Evolutionary conservation across 176 grass and related monocot genomes (phyloP), one percentile per base, ranked within the genome.

Genomic region (Poa pratensis): DNA sequence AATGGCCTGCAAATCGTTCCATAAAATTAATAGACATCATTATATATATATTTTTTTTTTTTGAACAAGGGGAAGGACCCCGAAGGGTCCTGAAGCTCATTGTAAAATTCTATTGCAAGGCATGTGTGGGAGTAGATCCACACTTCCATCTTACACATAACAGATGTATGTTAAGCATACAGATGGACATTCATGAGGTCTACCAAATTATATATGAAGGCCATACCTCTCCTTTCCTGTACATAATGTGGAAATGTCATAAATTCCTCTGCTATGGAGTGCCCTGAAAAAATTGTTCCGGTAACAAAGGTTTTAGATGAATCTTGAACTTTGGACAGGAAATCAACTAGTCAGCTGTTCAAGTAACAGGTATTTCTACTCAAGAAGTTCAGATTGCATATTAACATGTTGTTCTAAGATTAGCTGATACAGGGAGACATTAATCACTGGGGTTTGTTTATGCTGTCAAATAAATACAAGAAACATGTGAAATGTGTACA

Each of bases 171-270:
- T 24, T 63, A 15, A 1, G 4, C 5, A 34, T 30, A 75, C 3
- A 9, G 3, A 75, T 16, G 7, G 7, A 20, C 48, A 53, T 53
- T 52, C 16, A 52, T 19, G 48, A 75, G 43, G 72, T 32, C 48
- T 32, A 32, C 16, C 48, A 19, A 26, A 75, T 83, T 48, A 79
- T 48, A 37, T 3, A 80, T 28, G 78, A 62, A 65, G 9, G 23
- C 0, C 35, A 22, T 92, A 99, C 91, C 93, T 96, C 72, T 99
- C 96, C 11, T 94, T 91, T 86, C 87, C 86, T 76, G 91, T 92
- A 91, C 93, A 99, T 61, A 96, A 80, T 22, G 91, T 79, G 0
- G 91, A 99, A 48, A 99, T 94, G 86, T 99, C 96, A 84, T 91
- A 94, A 86, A 99, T 99, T 61, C 87, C 91, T 91, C 84, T 96